phyloP scores from a whole-genome alignment of 768 basidiomycete species.

The Boletus subparvulus region DNA sequence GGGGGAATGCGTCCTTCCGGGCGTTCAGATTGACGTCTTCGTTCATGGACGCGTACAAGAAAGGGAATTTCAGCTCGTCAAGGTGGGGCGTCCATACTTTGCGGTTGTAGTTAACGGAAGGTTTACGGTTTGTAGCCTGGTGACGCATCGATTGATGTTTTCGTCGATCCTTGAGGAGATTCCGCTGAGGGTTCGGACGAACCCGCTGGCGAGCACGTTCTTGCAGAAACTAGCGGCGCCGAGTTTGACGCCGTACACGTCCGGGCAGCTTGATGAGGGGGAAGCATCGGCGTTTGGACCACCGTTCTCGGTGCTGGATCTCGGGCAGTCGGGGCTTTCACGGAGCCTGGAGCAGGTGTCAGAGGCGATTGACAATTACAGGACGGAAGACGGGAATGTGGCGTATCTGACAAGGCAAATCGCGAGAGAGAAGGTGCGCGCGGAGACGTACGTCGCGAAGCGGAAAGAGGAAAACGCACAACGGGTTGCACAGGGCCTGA shows the following conservation, averaged over 20 bases:
- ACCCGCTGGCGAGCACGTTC: conserved; percentile 77
- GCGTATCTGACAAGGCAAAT: conserved; percentile 88
- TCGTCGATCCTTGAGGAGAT: conserved; percentile 84
- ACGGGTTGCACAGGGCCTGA: conserved; percentile 78
- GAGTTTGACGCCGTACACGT: conserved; percentile 34
- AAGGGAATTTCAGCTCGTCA: conserved; percentile 77
- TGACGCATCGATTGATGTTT: conserved; percentile 79
- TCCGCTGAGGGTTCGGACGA: conserved; percentile 81
- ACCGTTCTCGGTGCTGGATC: conserved; percentile 68
- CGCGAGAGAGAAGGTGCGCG: conserved; percentile 75
- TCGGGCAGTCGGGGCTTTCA: conserved; percentile 67
- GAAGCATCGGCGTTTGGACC: conserved; percentile 48
- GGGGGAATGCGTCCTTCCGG: conserved; percentile 85
- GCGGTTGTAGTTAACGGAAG: neutral
- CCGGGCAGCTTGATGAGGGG: conserved; percentile 39
- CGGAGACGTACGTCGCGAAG: conserved; percentile 78
- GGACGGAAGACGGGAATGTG: conserved; percentile 89
- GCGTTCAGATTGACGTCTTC: conserved; percentile 81
- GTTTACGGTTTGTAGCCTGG: conserved; percentile 51
- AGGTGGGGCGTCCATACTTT: conserved; percentile 51
- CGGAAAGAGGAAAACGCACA: conserved; percentile 85
- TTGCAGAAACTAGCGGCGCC: conserved; percentile 60
- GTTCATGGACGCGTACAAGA: conserved; percentile 82
- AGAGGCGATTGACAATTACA: conserved; percentile 81
- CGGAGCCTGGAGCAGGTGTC: conserved; percentile 81